phyloP scores from a whole-genome alignment of 2,329 filamentous ascomycete species.

The Diaporthe capsici region DNA sequence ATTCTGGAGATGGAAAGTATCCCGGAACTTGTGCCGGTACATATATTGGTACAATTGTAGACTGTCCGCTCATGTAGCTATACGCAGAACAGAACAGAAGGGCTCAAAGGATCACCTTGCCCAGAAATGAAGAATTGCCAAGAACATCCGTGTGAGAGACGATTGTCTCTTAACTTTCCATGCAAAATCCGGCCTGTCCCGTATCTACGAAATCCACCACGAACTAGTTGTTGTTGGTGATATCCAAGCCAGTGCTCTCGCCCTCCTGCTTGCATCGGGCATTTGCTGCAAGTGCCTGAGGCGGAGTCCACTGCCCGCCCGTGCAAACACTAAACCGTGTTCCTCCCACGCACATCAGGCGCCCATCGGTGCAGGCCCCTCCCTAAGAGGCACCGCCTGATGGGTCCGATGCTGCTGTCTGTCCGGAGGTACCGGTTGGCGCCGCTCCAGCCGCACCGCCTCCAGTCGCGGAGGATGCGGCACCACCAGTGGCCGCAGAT shows the following conservation, averaged over 20 bases:
- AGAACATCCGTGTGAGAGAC: background rate
- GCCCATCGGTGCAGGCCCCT: constrained; percentile 33
- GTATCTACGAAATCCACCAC: background rate
- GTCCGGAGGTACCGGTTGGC: background rate
- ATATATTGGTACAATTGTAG: too few relatives aligned
- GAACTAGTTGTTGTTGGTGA: constrained; percentile 1
- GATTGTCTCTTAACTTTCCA: background rate
- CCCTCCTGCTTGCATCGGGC: constrained; percentile 33
- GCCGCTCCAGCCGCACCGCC: background rate
- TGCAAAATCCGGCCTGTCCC: background rate
- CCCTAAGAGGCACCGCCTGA: background rate
- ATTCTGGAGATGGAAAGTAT: too few relatives aligned
- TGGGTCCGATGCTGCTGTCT: background rate
- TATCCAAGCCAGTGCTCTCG: constrained; percentile 27
- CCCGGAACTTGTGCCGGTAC: too few relatives aligned
- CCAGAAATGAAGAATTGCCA: background rate
- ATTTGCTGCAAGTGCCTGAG: constrained; percentile 31
- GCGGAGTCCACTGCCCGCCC: constrained; percentile 34
- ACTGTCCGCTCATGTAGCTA: too few relatives aligned
- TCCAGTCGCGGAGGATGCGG: background rate
- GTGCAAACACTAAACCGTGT: constrained; percentile 38
- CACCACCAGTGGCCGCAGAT: constrained; percentile 3
- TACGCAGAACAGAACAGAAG: background rate
- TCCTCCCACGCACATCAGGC: constrained; percentile 35
- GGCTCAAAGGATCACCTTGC: background rate